Evolutionary conservation across 2,329 filamentous ascomycete genomes (phyloP), one percentile per base, ranked within the genome.

Genomic region (Elsinoe australis): DNA sequence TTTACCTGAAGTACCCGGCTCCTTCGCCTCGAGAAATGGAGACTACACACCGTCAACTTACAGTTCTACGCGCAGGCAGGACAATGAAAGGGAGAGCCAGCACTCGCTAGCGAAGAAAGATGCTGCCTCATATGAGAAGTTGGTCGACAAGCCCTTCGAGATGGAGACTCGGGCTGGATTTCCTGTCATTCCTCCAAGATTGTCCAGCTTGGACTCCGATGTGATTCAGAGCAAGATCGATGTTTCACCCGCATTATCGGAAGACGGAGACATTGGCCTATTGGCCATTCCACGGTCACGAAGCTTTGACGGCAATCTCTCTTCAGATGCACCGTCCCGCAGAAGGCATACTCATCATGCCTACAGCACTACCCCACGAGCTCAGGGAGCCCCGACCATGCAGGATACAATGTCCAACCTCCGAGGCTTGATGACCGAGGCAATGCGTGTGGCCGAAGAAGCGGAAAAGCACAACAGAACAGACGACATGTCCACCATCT

Each of bases 351-450:
- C 1, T 47, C 52, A n/a, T 52, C 53, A 14, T 51, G 52, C 7
- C 36, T 46, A 7, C 28, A 45, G 5, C 12, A 21, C 12, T 9
- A 3, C 39, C 32, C 12, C 26, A 4, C n/a, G 5, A 2, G 8
- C 24, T n/a, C 12, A 15, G 5, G 21, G 21, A 14, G 6, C 24
- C n/a, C 15, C 15, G 9, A 28, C 39, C 5, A 44, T 44, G 39
- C 24, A 33, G 14, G 15, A 50, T 28, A 24, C 67, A 7, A 64
- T 71, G 4, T 62, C 62, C 21, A 64, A 61, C 0, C 51, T 71
- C 4, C 67, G 71, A 51, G 59, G 64, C n/a, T 58, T 71, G 36
- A 67, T 70, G 50, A 59, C 67, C 50, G 64, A 71, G 49, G 68
- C 68, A 1, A 56, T 66, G 9, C 49, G 59, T 1, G 58, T 67